Conservation (phyloP, 345 rosid species). For the Bruguiera parviflora region DNA sequence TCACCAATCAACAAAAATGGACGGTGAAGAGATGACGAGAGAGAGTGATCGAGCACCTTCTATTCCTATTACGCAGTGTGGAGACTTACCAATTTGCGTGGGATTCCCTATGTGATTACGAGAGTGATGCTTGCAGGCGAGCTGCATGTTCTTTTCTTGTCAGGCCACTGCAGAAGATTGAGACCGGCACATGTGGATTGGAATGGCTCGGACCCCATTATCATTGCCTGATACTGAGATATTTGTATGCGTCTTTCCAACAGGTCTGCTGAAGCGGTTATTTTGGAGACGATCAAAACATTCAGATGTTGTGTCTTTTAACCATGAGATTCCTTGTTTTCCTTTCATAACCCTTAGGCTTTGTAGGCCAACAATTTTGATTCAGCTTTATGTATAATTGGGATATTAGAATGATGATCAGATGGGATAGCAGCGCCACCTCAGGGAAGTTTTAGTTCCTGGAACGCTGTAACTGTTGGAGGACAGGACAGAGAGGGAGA, state of each 20-base stretch:
- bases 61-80: neutral
- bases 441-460: no score
- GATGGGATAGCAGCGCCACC: no score
- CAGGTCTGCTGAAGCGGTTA: neutral
- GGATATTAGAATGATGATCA: no score
- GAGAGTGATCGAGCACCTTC: neutral
- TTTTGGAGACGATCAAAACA: neutral
- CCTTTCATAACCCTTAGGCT: neutral
- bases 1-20: neutral
- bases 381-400: no score
- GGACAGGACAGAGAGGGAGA: no score
- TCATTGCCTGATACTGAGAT: neutral
- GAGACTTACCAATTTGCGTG: neutral
- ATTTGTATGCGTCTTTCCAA: constrained; percentile 1
- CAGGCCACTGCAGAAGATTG: constrained; percentile 7
- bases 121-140: constrained; percentile 10
- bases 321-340: neutral
- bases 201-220: constrained; percentile 6
- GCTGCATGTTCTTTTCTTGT: constrained; percentile 14
- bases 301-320: neutral
- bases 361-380: no score
- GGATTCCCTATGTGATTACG: constrained; percentile 2
- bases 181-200: constrained; percentile 14
- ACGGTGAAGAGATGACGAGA: neutral
- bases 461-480: no score